Base-by-base conservation (phyloP, 2,329 filamentous ascomycete genomes). In the Colletotrichum orbiculare region DNA sequence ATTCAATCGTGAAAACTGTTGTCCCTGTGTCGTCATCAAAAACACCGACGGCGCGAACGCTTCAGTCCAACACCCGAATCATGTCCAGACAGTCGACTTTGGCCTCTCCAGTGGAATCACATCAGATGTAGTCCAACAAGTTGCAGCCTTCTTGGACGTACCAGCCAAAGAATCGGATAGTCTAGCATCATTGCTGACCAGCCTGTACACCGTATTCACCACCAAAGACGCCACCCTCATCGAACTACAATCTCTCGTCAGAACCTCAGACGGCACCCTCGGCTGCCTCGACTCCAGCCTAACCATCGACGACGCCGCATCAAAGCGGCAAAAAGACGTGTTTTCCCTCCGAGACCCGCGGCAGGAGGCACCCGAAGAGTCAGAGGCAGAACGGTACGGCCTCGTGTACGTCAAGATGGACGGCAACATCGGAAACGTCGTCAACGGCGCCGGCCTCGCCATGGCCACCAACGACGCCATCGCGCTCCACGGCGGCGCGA, bases 381-480 rank as follows among this genome's bases (percentile, higher is more conserved):
- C 75, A 0, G 75, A 78, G 41, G 80, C 84, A 1, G 77, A 81
- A 15, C 83, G 85, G 63, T 81, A 89, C 63, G 92, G 92, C 4
- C 93, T 97, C 70, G 91, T 96, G 1, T 96, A 94, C 75, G 85
- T 96, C 68, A 89, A 87, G 71, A 77, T 84, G 62, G 70, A 76
- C 2, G 82, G 83, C 2, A 88, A 88, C 67, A 89, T 97, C 57
- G 94, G 93, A 42, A 97, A 91, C 1, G 82, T 96, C 68, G 93
- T 97, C 68, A 97, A 97, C 73, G 93, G 94, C 47, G 94, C 94
- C 0, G 94, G 94, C 0, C 85, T 97, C 1, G 93, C 93, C 0
- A 96, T 97, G 91, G 96, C 96, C 74, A 97, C 93, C 0, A 89
- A 94, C 65, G 94, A 97, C 74, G 91, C 91, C 0, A 86, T 97